phyloP scores from a whole-genome alignment of 2,329 filamentous ascomycete species.

The Beauveria sp. region DNA sequence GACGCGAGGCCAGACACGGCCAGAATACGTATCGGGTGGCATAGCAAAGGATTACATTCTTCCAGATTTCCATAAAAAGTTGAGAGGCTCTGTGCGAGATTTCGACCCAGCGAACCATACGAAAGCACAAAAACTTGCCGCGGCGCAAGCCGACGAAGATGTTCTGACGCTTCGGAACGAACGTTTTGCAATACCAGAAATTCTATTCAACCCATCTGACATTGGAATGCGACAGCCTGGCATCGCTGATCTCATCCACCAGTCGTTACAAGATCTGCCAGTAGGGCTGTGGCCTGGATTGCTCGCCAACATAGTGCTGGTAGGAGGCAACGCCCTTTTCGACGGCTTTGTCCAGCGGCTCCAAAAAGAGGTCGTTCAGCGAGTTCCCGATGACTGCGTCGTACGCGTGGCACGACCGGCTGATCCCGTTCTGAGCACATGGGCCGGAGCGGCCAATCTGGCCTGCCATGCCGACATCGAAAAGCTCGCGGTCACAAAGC shows the following conservation, averaged over 20 bases:
- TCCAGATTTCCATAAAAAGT: constrained; percentile 62
- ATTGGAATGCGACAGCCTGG: constrained; percentile 79
- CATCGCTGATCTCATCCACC: constrained; percentile 72
- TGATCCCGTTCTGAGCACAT: constrained; percentile 73
- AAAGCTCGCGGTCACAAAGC: constrained; percentile 67
- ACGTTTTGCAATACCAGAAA: constrained; percentile 80
- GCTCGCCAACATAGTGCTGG: constrained; percentile 78
- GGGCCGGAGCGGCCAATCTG: constrained; percentile 75
- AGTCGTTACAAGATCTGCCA: constrained; percentile 68
- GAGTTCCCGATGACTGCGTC: constrained; percentile 68
- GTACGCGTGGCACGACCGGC: constrained; percentile 64
- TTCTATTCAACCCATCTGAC: constrained; percentile 81
- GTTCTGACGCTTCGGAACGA: constrained; percentile 84
- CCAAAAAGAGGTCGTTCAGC: constrained; percentile 63
- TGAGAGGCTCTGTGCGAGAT: constrained; percentile 63
- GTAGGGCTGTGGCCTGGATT: constrained; percentile 77
- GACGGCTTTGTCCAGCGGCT: constrained; percentile 76
- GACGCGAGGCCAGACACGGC: constrained; percentile 50
- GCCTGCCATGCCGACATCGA: constrained; percentile 62
- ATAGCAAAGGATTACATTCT: constrained; percentile 88
- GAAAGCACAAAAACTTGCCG: constrained; percentile 38
- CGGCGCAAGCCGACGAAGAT: constrained; percentile 55
- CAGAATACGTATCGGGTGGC: constrained; percentile 42
- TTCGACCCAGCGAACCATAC: constrained; percentile 63
- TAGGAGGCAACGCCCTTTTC: constrained; percentile 77